phyloP scores from a whole-genome alignment of 805 yeast species.

The Wickerhamiella hasegawae region DNA sequence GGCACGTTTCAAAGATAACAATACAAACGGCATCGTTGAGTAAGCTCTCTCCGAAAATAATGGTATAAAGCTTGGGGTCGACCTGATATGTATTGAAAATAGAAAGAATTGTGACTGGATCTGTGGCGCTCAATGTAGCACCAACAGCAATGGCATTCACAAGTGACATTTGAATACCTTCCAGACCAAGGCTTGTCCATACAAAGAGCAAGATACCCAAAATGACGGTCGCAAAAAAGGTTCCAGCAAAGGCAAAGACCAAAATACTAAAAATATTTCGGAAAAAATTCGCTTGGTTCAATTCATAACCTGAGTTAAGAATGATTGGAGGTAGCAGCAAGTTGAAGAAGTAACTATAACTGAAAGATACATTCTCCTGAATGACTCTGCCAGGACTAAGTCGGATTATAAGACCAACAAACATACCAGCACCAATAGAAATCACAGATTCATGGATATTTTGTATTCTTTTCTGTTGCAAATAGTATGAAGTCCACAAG shows the following conservation, averaged over 20 bases:
- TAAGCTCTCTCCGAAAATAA: constrained; percentile 91
- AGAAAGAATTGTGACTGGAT: constrained; percentile 92
- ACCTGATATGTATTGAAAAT: constrained; percentile 96
- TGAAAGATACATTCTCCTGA: constrained; percentile 92
- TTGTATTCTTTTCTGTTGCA: constrained; percentile 80
- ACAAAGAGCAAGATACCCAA: constrained; percentile 73
- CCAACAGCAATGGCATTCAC: constrained; percentile 98
- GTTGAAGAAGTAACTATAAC: constrained; percentile 86
- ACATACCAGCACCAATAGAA: constrained; percentile 92
- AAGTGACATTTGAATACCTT: constrained; percentile 73
- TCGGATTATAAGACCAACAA: constrained; percentile 81
- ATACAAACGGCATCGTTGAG: constrained; percentile 95
- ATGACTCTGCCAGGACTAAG: constrained; percentile 92
- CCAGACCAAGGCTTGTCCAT: constrained; percentile 87
- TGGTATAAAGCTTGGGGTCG: constrained; percentile 92
- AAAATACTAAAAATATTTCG: constrained; percentile 79
- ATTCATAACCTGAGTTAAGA: constrained; percentile 87
- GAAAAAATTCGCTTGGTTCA: constrained; percentile 91
- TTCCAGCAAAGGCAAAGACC: constrained; percentile 93
- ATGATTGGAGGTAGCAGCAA: constrained; percentile 91
- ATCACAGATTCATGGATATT: constrained; percentile 96
- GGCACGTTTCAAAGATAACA: constrained; percentile 98
- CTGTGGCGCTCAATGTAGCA: constrained; percentile 95
- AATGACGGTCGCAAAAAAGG: constrained; percentile 81
- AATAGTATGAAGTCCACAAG: constrained; percentile 84